phyloP scores from a whole-genome alignment of 345 rosid genomes.

The Orychophragmus violaceus region DNA sequence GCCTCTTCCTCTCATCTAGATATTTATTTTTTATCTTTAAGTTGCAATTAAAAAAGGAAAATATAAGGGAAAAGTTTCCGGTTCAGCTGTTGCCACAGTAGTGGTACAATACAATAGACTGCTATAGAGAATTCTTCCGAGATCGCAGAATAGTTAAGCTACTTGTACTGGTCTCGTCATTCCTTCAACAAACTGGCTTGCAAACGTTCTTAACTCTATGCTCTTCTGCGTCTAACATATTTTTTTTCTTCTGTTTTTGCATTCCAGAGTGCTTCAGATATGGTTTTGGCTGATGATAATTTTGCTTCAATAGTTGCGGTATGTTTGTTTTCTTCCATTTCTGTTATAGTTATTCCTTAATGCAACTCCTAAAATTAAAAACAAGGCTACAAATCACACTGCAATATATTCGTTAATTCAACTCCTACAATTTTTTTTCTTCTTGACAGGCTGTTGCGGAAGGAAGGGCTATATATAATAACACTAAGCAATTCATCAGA shows the following conservation, averaged over 20 bases:
- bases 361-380: background rate
- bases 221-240: slow-evolving; percentile 7
- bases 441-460: slow-evolving; percentile 91
- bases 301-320: slow-evolving; percentile 98
- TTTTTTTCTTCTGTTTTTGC: slow-evolving; percentile 20
- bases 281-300: slow-evolving; percentile 99
- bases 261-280: slow-evolving; percentile 96
- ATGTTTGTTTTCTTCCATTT: slow-evolving; percentile 24
- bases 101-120: slow-evolving; percentile 8
- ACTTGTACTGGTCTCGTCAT: background rate
- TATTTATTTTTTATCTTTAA: background rate
- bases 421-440: slow-evolving; percentile 24
- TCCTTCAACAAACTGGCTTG: background rate
- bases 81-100: background rate
- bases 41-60: background rate
- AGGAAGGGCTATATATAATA: slow-evolving; percentile 98
- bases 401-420: background rate
- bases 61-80: background rate
- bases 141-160: slow-evolving; percentile 12
- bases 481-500: slow-evolving; percentile 97
- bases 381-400: slow-evolving; percentile 15
- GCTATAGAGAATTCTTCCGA: background rate
- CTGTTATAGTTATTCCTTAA: background rate
- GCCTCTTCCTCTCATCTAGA: background rate
- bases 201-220: background rate